Base-by-base conservation (phyloP, 441 rosid species). In the Pelargonium exstipulatum region DNA sequence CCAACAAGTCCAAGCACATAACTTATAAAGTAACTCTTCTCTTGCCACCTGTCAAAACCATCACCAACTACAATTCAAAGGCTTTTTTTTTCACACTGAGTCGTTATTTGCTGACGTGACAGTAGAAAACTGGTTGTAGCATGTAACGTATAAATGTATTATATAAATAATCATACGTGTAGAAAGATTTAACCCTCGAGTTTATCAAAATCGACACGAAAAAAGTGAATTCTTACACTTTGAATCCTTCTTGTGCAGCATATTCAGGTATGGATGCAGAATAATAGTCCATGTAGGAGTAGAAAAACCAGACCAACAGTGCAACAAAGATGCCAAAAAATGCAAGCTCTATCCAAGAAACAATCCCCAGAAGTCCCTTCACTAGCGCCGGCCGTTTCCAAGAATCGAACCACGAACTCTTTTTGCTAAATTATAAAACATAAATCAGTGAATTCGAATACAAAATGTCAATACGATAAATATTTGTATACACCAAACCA, bases 281-380 rank as follows among this genome's bases (percentile, higher is more conserved):
- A 1, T 16, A 53, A 10, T 53, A 53, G 22, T 53, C 9, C 24
- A 17, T 3, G 62, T 82, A 77, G 17, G 51, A 79, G 45, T 71
- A 60, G 32, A 86, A 70, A 48, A 87, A 78, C 95, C 95, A 89
- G 51, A 82, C 62, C 55, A 89, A 76, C 42, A 89, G 86, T 9
- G 78, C 81, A 0, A 84, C 10, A 69, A 89, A 82, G 89, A 86
- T 87, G 22, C 69, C 17, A 26, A 86, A 74, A 64, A 87, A 81
- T 35, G 76, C 42, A 5, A 87, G 22, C 73, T 89, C 92, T 10
- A 74, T 75, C 73, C 73, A 67, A 0, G 90, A 81, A 58, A 87
- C 90, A 29, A 89, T 83, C 70, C 95, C 95, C 0, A 86, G 69
- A 3, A 88, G 92, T 1, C 90, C 95, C 43, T 73, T 84, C 73